phyloP scores from a whole-genome alignment of 2,329 filamentous ascomycete species.

The Leptosphaerulina australis region DNA sequence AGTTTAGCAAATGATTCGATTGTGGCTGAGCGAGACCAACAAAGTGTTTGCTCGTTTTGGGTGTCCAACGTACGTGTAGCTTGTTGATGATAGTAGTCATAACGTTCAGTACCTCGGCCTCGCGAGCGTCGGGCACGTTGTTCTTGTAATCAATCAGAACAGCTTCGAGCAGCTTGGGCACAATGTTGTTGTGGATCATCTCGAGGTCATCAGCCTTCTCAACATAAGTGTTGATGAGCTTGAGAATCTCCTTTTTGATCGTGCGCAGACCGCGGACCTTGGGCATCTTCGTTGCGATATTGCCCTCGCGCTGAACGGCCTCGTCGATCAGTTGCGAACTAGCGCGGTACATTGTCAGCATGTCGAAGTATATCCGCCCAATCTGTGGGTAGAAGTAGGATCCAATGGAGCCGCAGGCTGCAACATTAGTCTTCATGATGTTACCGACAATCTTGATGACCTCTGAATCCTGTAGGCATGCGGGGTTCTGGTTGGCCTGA shows the following conservation, averaged over 20 bases:
- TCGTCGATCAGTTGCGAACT: conserved; percentile 97
- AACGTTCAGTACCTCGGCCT: conserved; percentile 94
- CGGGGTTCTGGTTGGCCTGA: conserved; percentile 81
- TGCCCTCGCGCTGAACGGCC: conserved; percentile 84
- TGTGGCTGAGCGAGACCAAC: conserved; percentile 38
- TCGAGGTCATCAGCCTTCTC: conserved; percentile 97
- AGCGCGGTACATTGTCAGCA: conserved; percentile 98
- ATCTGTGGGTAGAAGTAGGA: conserved; percentile 98
- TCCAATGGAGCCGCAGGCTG: conserved; percentile 95
- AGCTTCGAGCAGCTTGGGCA: conserved; percentile 92
- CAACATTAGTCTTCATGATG: conserved; percentile 99
- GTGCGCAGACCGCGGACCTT: conserved; percentile 93
- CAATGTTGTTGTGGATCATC: conserved; percentile 90
- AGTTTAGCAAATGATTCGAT: conserved; percentile 27
- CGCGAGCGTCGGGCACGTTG: conserved; percentile 92
- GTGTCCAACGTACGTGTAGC: conserved; percentile 80
- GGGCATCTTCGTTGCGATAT: conserved; percentile 95
- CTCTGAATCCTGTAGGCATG: conserved; percentile 86
- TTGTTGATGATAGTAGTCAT: conserved; percentile 98
- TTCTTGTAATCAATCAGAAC: conserved; percentile 96
- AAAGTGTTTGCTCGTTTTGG: conserved; percentile 59
- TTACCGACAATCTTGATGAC: conserved; percentile 99
- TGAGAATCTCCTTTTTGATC: conserved; percentile 99
- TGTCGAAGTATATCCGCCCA: conserved; percentile 95
- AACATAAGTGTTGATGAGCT: conserved; percentile 97